phyloP scores from a whole-genome alignment of 805 yeast species.

The Zygosaccharomyces pseudorouxii region DNA sequence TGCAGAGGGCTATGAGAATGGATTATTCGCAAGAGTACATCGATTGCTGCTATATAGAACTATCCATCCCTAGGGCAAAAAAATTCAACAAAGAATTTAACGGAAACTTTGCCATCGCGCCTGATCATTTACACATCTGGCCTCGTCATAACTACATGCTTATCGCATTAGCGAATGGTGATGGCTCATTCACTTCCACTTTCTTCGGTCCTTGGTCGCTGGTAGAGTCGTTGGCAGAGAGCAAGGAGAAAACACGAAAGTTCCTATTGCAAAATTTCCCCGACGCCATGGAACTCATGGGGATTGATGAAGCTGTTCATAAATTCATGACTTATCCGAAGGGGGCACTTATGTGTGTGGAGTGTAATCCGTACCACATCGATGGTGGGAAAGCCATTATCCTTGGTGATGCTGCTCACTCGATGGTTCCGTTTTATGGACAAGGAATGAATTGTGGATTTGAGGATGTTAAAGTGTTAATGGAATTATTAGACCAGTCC shows the following conservation, averaged over 20 bases:
- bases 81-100: conserved; percentile 23
- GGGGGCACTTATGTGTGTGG: conserved; percentile 72
- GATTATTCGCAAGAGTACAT: conserved; percentile 71
- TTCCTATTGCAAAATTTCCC: conserved; percentile 64
- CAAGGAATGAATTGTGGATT: conserved; percentile 97
- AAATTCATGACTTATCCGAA: conserved; percentile 60
- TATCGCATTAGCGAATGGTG: conserved; percentile 80
- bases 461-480: conserved; percentile 74
- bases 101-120: conserved; percentile 50
- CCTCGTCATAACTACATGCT: conserved; percentile 84
- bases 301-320: conserved; percentile 46
- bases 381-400: conserved; percentile 55
- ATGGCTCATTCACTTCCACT: conserved; percentile 85
- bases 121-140: conserved; percentile 88
- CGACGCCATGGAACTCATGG: conserved; percentile 70
- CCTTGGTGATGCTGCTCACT: conserved; percentile 91
- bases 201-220: conserved; percentile 77
- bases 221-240: conserved; percentile 46
- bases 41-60: conserved; percentile 78
- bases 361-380: conserved; percentile 64
- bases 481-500: conserved; percentile 43
- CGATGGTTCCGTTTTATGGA: conserved; percentile 98
- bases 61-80: conserved; percentile 60
- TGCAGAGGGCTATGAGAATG: conserved; percentile 66
- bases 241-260: conserved; percentile 41